Base-by-base conservation (phyloP, 495 filamentous ascomycete genomes). In the Baudoinia panamericana region DNA sequence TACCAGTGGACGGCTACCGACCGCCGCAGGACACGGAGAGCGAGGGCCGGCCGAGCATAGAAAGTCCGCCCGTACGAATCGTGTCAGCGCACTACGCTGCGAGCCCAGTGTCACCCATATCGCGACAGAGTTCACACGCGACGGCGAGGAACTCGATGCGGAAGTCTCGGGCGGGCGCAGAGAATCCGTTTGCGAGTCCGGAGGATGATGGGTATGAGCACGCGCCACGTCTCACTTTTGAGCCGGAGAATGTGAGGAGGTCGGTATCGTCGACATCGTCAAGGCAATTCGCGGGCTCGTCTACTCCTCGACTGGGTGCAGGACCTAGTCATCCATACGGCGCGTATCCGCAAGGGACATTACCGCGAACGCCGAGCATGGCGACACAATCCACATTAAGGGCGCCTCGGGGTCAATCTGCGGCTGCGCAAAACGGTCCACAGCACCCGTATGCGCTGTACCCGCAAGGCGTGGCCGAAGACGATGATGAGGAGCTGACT, bases 401-500 rank as follows among this genome's bases (percentile, higher is more conserved):
- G 44, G 21, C 23, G 23, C 19, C 40, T 9, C 17, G 5, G 9
- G 13, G 36, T 17, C 35, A 27, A 22, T 36, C 41, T 5, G 12
- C 21, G 26, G 17, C 9, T 11, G 13, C 30, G 11, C 34, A 15
- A 26, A 30, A 41, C 22, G 76, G 76, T n/a, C 84, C 83, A n/a
- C 79, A 80, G 29, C 84, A 90, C 51, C 84, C 86, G 0, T 93
- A 93, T 56, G 73, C 72, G 27, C 77, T 90, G 75, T 93, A 92
- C 52, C 63, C 77, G 2, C 86, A 92, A 43, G 80, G 86, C 76
- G 20, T 71, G 67, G 4, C 80, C 74, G 19, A 77, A 63, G 23
- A 52, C 60, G 56, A 53, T 11, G 65, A 68, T 44, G 61, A 59
- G 18, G 55, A 66, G 24, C 56, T 62, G 38, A 57, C 63, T 17